Percentiles rank a stretch among this genome's conserved stretches.
phyloP scores from a whole-genome alignment of 305 asterid species.

The Fraxinus dipetala region DNA sequence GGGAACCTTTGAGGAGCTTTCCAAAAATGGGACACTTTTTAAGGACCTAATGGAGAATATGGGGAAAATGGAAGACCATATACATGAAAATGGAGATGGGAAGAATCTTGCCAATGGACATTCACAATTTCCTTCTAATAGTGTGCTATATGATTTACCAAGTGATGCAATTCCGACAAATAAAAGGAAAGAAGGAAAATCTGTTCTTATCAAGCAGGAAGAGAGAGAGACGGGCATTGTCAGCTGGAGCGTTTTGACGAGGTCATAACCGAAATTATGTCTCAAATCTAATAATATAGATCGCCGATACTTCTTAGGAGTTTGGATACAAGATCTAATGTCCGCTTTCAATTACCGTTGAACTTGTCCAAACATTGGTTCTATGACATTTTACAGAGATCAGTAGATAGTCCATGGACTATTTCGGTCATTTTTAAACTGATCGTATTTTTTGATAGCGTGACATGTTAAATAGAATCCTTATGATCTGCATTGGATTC shows the following conservation, averaged over 20 bases:
- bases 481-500: slow-evolving; percentile 17
- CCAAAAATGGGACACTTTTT: slow-evolving; percentile 65
- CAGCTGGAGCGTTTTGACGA: slow-evolving; percentile 71
- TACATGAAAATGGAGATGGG: slow-evolving; percentile 47
- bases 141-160: slow-evolving; percentile 32
- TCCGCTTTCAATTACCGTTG: not conserved
- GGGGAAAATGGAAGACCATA: slow-evolving; percentile 74
- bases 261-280: slow-evolving; percentile 39
- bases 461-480: slow-evolving; percentile 7
- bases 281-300: slow-evolving; percentile 14
- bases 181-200: slow-evolving; percentile 58
- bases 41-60: slow-evolving; percentile 90
- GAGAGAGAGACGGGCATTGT: slow-evolving; percentile 94
- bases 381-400: not conserved
- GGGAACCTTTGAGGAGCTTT: slow-evolving; percentile 90
- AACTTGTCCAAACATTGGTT: not conserved
- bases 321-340: not conserved
- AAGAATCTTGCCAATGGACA: slow-evolving; percentile 28
- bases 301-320: not conserved
- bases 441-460: not conserved
- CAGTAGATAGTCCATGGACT: not conserved
- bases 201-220: slow-evolving; percentile 88
- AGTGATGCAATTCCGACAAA: slow-evolving; percentile 37
- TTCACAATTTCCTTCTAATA: slow-evolving; percentile 30
- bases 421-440: not conserved